These are phyloP conservation scores for Globisporangium mamillatum DNA, from an alignment of 352 stramenopile species.

Conservation along the genomic window DNA sequence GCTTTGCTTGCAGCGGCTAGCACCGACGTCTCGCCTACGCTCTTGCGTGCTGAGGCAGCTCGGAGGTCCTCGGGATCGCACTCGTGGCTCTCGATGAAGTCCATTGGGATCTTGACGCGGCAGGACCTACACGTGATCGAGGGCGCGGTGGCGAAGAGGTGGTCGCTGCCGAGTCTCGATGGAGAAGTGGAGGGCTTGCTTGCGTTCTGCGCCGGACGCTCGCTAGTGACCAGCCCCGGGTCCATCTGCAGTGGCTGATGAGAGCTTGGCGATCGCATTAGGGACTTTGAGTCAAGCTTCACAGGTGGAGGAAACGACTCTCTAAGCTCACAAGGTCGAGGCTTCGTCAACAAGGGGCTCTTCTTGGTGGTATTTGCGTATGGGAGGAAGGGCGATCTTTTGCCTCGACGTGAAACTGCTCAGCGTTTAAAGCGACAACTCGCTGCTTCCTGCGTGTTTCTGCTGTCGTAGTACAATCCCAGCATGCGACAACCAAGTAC, in stretches of 20 bases:
- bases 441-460: neutral
- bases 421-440: neutral
- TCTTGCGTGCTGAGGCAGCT: conserved; percentile 20
- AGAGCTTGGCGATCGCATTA: neutral
- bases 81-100: conserved; percentile 68
- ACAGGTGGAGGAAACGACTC: neutral
- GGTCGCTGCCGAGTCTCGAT: neutral
- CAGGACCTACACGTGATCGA: conserved; percentile 57
- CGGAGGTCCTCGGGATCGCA: conserved; percentile 26
- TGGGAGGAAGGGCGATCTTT: neutral
- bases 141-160: conserved; percentile 8
- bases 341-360: too few species aligned
- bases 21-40: neutral
- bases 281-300: neutral
- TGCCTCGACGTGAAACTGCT: neutral
- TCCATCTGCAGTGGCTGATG: conserved; percentile 32
- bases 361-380: neutral
- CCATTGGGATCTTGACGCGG: conserved; percentile 42
- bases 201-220: conserved; percentile 13
- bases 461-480: neutral
- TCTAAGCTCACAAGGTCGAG: too few species aligned
- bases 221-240: conserved; percentile 48
- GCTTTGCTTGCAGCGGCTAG: conserved; percentile 1
- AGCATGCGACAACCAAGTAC: neutral
- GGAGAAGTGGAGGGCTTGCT: neutral